A percentile compares a stretch with the other conserved stretches of the same genome.
These are phyloP conservation scores for Aureobasidium sp. DNA, from an alignment of 2,329 filamentous ascomycete genomes.

Conservation along the genomic window DNA sequence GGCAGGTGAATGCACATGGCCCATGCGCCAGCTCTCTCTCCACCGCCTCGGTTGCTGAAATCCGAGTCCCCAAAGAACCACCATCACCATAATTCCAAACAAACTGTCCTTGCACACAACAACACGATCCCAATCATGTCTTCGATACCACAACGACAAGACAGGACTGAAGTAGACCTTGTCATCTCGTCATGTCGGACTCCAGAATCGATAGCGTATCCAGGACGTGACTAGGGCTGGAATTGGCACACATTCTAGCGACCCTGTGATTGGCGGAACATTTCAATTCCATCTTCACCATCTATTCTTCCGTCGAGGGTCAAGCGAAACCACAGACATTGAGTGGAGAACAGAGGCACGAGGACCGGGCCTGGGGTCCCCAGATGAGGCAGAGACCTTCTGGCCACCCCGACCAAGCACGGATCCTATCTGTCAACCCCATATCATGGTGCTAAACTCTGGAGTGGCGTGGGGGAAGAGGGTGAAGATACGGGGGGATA, in stretches of 20 bases:
- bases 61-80: not conserved
- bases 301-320: not conserved
- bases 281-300: not conserved
- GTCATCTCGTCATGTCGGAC: not conserved
- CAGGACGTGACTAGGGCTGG: not conserved
- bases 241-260: not conserved
- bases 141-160: not conserved
- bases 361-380: not conserved
- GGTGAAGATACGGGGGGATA: slow-evolving; percentile 3
- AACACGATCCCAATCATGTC: not conserved
- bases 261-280: slow-evolving; percentile 1
- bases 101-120: not conserved
- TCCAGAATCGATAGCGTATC: not conserved
- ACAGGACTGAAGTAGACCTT: not conserved
- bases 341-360: not conserved
- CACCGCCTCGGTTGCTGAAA: too few relatives aligned
- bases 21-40: not conserved
- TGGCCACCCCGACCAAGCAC: not conserved
- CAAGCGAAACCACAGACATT: not conserved
- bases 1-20: slow-evolving; percentile 7
- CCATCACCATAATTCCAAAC: not conserved
- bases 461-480: slow-evolving; percentile 2
- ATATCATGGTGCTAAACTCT: not conserved
- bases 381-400: not conserved
- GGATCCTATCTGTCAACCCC: not conserved